Percentiles rank a stretch among this genome's conserved stretches.
These are phyloP conservation scores for Fraxinus nigra DNA, from an alignment of 305 asterid genomes.

Conservation along the genomic window DNA sequence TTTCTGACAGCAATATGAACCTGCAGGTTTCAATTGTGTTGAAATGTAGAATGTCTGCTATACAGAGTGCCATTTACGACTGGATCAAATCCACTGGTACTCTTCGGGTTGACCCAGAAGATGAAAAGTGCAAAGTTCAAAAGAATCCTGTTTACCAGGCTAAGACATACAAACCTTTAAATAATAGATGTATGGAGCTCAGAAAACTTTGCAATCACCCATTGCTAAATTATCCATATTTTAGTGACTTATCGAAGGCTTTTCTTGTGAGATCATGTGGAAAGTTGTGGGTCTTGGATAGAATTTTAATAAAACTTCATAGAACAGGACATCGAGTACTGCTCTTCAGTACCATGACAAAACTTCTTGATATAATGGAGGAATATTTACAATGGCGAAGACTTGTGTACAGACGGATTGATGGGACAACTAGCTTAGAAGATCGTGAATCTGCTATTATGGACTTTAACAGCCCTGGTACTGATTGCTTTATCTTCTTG, in stretches of 20 bases:
- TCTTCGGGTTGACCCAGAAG: constrained; percentile 97
- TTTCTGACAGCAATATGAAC: constrained; percentile 33
- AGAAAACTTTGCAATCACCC: constrained; percentile 98
- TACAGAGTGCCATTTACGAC: constrained; percentile 92
- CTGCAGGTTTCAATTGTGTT: constrained; percentile 91
- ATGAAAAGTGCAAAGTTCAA: constrained; percentile 71
- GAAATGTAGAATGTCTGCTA: constrained; percentile 96
- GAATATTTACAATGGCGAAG: constrained; percentile 98
- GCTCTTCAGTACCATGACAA: constrained; percentile 97
- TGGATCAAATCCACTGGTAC: constrained; percentile 99
- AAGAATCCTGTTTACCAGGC: constrained; percentile 82
- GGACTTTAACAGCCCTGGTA: constrained; percentile 82
- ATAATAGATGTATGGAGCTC: constrained; percentile 98
- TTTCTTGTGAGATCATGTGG: constrained; percentile 97
- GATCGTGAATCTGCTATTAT: constrained; percentile 98
- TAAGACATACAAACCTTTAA: constrained; percentile 66
- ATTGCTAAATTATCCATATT: constrained; percentile 91
- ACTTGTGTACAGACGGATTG: constrained; percentile 91
- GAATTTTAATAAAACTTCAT: constrained; percentile 88
- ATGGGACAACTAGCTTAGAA: constrained; percentile 96
- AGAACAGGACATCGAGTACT: constrained; percentile 94
- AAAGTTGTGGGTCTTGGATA: constrained; percentile 90
- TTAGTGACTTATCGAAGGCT: constrained; percentile 81
- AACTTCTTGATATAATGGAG: constrained; percentile 95
- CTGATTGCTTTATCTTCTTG: constrained; percentile 95